phyloP scores from a whole-genome alignment of 495 filamentous ascomycete species.

The Aspergillus baeticus region DNA sequence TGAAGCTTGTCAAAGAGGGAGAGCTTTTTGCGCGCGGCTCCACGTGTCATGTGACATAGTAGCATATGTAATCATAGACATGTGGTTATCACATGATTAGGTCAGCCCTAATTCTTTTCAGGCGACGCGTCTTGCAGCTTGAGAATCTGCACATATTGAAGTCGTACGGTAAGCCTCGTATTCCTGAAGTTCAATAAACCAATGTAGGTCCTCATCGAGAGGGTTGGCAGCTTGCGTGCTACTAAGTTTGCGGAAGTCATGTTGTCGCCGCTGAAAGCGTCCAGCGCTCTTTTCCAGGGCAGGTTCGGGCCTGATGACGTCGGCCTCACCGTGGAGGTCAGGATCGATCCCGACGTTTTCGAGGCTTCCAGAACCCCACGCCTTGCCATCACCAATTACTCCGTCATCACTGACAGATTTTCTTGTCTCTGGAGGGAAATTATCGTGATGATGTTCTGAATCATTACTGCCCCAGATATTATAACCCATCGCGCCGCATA shows the following conservation, averaged over 20 bases:
- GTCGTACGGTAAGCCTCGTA: too few species aligned
- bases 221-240: too few species aligned
- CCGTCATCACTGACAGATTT: conserved; percentile 1
- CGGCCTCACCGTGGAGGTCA: background rate
- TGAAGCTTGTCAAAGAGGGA: conserved; percentile 9
- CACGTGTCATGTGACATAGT: background rate
- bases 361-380: conserved; percentile 1
- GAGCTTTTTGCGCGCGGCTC: too few species aligned
- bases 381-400: background rate
- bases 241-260: background rate
- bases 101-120: background rate
- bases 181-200: too few species aligned
- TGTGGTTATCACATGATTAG: conserved; percentile 5
- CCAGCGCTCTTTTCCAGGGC: background rate
- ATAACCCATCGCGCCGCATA: background rate
- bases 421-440: background rate
- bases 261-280: too few species aligned
- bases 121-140: background rate
- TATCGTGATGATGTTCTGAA: background rate
- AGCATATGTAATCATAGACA: conserved; percentile 17
- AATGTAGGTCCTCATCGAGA: too few species aligned
- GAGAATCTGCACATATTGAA: too few species aligned
- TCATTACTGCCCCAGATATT: too few species aligned
- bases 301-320: background rate
- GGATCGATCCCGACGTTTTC: background rate